Conservation (phyloP, 202 grass and related monocot genomes). For the Panicum virgatum region DNA sequence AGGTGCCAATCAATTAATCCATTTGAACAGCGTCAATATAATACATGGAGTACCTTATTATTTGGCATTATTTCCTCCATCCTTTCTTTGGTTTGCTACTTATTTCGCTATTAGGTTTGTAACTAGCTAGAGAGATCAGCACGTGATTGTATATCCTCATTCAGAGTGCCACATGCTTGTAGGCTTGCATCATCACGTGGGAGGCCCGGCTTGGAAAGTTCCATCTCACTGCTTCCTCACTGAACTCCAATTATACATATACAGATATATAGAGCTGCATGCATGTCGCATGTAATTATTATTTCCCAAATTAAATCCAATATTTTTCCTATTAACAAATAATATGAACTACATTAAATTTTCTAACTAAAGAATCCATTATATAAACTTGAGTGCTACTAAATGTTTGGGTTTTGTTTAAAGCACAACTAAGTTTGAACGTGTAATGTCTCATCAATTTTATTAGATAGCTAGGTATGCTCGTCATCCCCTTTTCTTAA, state of each 20-base stretch:
- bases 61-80: background rate
- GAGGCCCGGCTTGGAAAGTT: slow-evolving; percentile 18
- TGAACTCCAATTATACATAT: slow-evolving; percentile 16
- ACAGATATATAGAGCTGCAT: background rate
- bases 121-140: background rate
- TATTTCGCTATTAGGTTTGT: background rate
- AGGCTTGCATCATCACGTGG: background rate
- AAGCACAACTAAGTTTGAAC: no score
- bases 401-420: no score
- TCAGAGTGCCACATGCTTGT: background rate
- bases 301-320: background rate
- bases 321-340: background rate
- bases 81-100: background rate
- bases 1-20: background rate
- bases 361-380: no score
- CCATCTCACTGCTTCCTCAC: background rate
- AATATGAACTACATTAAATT: background rate
- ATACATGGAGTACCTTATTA: background rate
- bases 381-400: no score
- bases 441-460: no score
- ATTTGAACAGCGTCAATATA: background rate
- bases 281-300: background rate
- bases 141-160: background rate
- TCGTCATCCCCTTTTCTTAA: no score
- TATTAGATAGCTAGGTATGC: no score